phyloP scores from a whole-genome alignment of 371 early-diverging fungal species.

The Coemansia sp. region DNA sequence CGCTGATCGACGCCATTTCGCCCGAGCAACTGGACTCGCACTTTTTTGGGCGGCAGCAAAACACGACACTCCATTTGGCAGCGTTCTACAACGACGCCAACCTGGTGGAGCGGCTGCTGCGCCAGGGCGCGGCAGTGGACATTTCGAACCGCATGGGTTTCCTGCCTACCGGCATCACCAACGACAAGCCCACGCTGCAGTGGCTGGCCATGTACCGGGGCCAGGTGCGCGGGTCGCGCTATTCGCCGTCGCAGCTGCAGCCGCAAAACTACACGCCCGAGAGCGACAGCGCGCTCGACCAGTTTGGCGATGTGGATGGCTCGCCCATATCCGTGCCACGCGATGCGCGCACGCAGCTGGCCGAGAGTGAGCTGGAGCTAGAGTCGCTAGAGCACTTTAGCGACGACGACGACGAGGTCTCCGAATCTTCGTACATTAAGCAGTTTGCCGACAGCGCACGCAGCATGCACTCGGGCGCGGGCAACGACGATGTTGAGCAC shows the following conservation, averaged over 20 bases:
- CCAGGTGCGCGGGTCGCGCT: constrained; percentile 41
- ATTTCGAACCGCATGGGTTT: constrained; percentile 51
- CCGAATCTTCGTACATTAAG: constrained; percentile 39
- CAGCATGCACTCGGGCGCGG: not conserved
- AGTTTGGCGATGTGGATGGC: constrained; percentile 5
- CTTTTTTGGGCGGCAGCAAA: constrained; percentile 50
- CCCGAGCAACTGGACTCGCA: constrained; percentile 51
- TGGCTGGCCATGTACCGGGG: constrained; percentile 48
- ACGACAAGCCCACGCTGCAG: constrained; percentile 46
- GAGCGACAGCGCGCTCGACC: constrained; percentile 11
- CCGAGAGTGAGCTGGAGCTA: constrained; percentile 23
- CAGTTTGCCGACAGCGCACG: constrained; percentile 26
- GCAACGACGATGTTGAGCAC: not conserved
- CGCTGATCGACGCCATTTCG: constrained; percentile 49
- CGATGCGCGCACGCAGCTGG: not conserved
- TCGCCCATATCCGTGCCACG: not conserved
- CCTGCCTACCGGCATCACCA: constrained; percentile 47
- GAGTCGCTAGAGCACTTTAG: constrained; percentile 18
- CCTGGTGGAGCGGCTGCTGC: constrained; percentile 46
- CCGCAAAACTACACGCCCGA: constrained; percentile 16
- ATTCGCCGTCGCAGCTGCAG: constrained; percentile 19
- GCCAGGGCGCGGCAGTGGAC: constrained; percentile 51
- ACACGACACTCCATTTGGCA: constrained; percentile 53
- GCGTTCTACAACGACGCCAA: constrained; percentile 55
- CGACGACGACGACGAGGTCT: constrained; percentile 13